Evolutionary conservation across 257 asterid genomes (phyloP).

Genomic region (Solanum piurae): DNA sequence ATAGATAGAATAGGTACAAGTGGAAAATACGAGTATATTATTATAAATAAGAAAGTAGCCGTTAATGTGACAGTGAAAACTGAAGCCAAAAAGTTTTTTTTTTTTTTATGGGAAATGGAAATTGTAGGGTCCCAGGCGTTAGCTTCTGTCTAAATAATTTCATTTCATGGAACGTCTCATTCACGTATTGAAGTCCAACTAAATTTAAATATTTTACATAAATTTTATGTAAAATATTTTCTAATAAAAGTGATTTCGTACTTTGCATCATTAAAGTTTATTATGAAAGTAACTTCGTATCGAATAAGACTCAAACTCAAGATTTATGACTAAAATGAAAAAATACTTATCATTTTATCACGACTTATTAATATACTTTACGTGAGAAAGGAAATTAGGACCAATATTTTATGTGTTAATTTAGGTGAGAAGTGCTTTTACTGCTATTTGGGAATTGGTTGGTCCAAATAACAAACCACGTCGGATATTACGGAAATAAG

Average conservation of each 20-base stretch:
- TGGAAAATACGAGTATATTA: background rate
- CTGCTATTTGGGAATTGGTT: background rate
- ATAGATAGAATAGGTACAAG: slow-evolving; percentile 1
- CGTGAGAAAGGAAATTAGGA: slow-evolving; percentile 3
- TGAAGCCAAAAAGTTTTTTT: background rate
- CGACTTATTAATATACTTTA: background rate
- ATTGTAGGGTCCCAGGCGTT: background rate
- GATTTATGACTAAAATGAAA: accelerated
- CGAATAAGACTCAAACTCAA: background rate
- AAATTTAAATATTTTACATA: no score
- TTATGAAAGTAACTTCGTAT: accelerated
- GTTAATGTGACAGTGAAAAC: slow-evolving; percentile 26
- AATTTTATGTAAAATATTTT: accelerated
- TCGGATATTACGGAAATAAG: slow-evolving; percentile 18
- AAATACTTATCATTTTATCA: accelerated
- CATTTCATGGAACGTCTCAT: accelerated
- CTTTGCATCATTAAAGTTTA: accelerated
- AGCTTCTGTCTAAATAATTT: background rate
- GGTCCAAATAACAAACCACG: slow-evolving; percentile 1
- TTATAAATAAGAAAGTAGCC: slow-evolving; percentile 38
- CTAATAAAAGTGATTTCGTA: accelerated
- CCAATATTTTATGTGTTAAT: background rate
- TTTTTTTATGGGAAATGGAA: slow-evolving; percentile 23
- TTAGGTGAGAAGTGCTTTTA: background rate
- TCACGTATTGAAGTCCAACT: accelerated